These are phyloP conservation scores for Madurella mycetomatis DNA, from an alignment of 2,329 filamentous ascomycete species.

Conservation along the genomic window DNA sequence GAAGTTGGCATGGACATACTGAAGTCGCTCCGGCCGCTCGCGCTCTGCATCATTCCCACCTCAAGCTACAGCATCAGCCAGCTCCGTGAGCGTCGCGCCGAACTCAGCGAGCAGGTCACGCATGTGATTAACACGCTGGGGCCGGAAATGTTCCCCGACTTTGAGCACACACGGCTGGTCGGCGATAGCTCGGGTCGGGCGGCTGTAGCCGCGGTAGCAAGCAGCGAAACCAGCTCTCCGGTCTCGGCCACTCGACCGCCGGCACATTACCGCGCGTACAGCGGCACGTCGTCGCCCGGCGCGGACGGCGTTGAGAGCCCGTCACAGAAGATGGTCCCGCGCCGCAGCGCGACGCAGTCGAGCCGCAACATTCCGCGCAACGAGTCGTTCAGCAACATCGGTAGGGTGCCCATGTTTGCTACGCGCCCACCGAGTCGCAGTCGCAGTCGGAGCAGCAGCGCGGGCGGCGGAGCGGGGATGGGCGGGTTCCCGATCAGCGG, in stretches of 20 bases:
- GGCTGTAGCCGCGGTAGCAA: conserved; percentile 27
- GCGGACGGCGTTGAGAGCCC: conserved; percentile 33
- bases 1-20: conserved; percentile 99
- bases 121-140: conserved; percentile 92
- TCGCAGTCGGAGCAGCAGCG: conserved; percentile 66
- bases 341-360: conserved; percentile 50
- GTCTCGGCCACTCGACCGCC: conserved; percentile 24
- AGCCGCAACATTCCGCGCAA: conserved; percentile 67
- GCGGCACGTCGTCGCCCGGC: conserved; percentile 42
- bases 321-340: conserved; percentile 37
- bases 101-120: conserved; percentile 77
- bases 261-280: conserved; percentile 39
- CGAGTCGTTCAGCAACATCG: conserved; percentile 90
- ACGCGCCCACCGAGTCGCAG: conserved; percentile 78
- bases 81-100: conserved; percentile 66
- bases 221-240: conserved; percentile 8
- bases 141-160: conserved; percentile 96
- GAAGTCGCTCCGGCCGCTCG: conserved; percentile 85
- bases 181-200: conserved; percentile 44
- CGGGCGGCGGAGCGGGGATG: conserved; percentile 49
- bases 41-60: conserved; percentile 78
- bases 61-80: conserved; percentile 80
- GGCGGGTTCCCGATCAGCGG: conserved; percentile 62
- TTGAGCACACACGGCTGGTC: conserved; percentile 70
- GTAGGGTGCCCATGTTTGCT: conserved; percentile 83